Conservation (phyloP, 257 asterid species). For the Scutellaria baicalensis region DNA sequence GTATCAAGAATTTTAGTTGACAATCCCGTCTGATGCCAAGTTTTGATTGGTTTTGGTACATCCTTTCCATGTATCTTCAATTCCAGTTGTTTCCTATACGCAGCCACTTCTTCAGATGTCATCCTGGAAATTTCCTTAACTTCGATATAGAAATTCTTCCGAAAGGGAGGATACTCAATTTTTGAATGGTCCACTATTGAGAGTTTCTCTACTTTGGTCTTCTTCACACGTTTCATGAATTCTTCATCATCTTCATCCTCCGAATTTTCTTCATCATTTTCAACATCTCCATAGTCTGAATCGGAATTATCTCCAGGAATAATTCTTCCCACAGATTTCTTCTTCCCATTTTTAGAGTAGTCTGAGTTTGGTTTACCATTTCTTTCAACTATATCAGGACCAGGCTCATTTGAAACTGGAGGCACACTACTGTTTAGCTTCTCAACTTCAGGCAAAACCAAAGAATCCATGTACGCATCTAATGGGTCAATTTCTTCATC, state of each 20-base stretch:
- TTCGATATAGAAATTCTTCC: conserved; percentile 82
- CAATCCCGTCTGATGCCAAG: conserved; percentile 91
- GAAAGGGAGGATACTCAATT: conserved; percentile 60
- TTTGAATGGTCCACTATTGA: conserved; percentile 82
- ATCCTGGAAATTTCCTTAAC: conserved; percentile 70
- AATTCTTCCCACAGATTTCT: conserved; percentile 61
- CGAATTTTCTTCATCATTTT: conserved; percentile 44
- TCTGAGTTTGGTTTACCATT: conserved; percentile 27
- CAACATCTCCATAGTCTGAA: conserved; percentile 54
- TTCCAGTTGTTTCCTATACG: conserved; percentile 67
- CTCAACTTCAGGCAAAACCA: conserved; percentile 88
- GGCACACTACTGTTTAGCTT: conserved; percentile 41
- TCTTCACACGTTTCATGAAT: conserved; percentile 82
- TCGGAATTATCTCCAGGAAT: conserved; percentile 82
- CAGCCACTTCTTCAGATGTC: conserved; percentile 70
- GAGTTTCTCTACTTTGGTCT: conserved; percentile 81
- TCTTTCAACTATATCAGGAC: conserved; percentile 33
- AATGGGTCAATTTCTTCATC: conserved; percentile 82
- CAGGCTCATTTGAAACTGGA: conserved; percentile 26
- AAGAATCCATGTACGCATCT: conserved; percentile 82
- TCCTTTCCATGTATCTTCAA: conserved; percentile 87
- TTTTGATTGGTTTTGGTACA: conserved; percentile 76
- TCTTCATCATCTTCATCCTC: conserved; percentile 92
- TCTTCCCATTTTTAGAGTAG: conserved; percentile 29
- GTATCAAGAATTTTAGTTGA: conserved; percentile 72